Percentiles rank a stretch among this genome's conserved stretches.
Evolutionary conservation across 352 stramenopile species (phyloP).

Genomic region (Chrysophaeum taylorii): DNA sequence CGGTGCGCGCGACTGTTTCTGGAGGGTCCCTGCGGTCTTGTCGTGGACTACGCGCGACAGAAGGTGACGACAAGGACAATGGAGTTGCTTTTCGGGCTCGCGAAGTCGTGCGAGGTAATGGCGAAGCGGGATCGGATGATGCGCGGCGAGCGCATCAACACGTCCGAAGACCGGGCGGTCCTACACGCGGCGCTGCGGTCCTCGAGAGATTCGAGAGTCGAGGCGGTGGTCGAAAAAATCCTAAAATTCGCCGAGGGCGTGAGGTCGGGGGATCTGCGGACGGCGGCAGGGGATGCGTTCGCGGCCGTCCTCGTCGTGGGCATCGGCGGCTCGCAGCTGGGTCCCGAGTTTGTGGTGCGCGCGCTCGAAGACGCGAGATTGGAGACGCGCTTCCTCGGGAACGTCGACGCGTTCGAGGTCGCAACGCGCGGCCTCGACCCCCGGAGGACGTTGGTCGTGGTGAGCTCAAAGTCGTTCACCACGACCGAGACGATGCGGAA

Average conservation of each 20-base stretch:
- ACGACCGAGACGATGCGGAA: constrained; percentile 99
- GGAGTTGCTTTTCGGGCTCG: constrained; percentile 79
- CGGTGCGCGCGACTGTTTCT: constrained; percentile 75
- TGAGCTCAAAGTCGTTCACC: constrained; percentile 98
- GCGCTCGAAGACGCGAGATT: neutral
- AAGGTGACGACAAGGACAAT: constrained; percentile 66
- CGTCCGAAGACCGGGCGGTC: constrained; percentile 88
- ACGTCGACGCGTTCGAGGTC: constrained; percentile 97
- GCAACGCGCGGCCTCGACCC: too few species aligned
- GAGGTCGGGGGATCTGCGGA: constrained; percentile 29
- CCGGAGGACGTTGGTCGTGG: constrained; percentile 90
- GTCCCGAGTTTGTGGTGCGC: constrained; percentile 57
- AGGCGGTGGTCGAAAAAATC: constrained; percentile 72
- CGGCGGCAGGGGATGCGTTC: constrained; percentile 71
- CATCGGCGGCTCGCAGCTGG: constrained; percentile 93
- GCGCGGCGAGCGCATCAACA: constrained; percentile 89
- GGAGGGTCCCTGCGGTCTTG: constrained; percentile 66
- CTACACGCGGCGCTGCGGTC: constrained; percentile 88
- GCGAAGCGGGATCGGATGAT: constrained; percentile 77
- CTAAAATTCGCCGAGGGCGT: constrained; percentile 37
- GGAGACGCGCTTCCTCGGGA: constrained; percentile 82
- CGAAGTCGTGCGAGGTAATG: constrained; percentile 65
- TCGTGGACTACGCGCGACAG: constrained; percentile 86
- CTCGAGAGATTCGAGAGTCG: constrained; percentile 50
- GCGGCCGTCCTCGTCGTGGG: constrained; percentile 93